phyloP scores from a whole-genome alignment of 2,329 filamentous ascomycete genomes.

The Sporothrix sp. region DNA sequence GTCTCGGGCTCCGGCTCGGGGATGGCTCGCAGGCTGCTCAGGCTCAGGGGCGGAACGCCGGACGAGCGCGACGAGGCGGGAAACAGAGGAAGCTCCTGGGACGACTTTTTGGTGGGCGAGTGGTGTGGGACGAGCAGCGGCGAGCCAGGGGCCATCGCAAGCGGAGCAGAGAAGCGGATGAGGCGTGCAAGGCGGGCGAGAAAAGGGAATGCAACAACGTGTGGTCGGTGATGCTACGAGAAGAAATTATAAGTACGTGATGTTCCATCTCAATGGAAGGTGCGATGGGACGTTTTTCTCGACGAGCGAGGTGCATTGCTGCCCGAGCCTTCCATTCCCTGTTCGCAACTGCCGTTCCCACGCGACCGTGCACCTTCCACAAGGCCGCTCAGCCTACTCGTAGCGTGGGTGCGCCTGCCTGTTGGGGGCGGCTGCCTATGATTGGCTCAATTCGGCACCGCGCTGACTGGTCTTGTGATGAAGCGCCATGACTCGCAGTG shows the following conservation, averaged over 20 bases:
- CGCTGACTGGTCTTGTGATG: not conserved
- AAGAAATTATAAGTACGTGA: not conserved
- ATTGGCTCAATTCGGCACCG: conserved; percentile 1
- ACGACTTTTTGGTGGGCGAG: conserved; percentile 15
- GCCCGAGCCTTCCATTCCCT: conserved; percentile 2
- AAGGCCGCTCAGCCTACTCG: not conserved
- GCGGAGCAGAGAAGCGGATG: not conserved
- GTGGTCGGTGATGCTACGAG: not conserved
- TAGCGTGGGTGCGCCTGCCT: not conserved
- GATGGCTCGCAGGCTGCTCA: not conserved
- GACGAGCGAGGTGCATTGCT: conserved; percentile 4
- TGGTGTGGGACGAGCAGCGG: not conserved
- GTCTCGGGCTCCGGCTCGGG: not conserved
- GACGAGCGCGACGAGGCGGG: not conserved
- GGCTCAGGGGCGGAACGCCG: not conserved
- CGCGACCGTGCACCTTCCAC: too few species aligned
- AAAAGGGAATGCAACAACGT: not conserved
- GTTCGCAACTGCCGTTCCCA: not conserved
- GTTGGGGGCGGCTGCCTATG: conserved; percentile 1
- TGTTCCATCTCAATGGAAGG: not conserved
- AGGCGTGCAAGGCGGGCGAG: not conserved
- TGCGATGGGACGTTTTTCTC: not conserved
- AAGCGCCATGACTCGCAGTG: conserved; percentile 9
- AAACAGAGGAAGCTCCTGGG: conserved; percentile 13
- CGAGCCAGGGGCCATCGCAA: conserved; percentile 10